phyloP scores from a whole-genome alignment of 495 filamentous ascomycete species.

The Penicillium samsonianum region DNA sequence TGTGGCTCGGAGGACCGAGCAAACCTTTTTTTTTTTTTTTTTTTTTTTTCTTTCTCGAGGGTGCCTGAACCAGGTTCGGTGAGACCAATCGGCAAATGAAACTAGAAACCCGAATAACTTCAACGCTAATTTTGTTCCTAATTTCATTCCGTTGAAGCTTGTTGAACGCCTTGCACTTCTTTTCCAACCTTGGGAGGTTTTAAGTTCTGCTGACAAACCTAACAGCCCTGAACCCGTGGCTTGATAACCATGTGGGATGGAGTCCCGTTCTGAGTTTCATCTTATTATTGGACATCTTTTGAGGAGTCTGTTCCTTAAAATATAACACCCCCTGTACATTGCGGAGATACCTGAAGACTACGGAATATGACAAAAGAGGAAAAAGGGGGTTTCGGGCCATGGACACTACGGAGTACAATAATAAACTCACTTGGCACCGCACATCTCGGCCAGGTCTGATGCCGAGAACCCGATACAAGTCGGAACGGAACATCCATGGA shows the following conservation, averaged over 20 bases:
- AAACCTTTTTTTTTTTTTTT: no score
- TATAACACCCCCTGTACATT: no score
- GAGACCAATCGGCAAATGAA: slow-evolving; percentile 11
- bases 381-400: neutral
- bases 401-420: no score
- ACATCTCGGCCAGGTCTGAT: slow-evolving; percentile 21
- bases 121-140: slow-evolving; percentile 13
- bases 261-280: no score
- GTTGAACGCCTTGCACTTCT: neutral
- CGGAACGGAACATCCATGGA: slow-evolving; percentile 3
- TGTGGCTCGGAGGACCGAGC: slow-evolving; percentile 7
- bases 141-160: slow-evolving; percentile 19
- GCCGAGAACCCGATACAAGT: slow-evolving; percentile 20
- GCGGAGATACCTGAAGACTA: neutral
- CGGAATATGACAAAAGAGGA: neutral
- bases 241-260: no score
- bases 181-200: neutral
- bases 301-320: no score
- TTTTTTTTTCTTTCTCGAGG: no score
- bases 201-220: neutral
- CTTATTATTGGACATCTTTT: no score
- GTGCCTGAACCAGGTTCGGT: slow-evolving; percentile 10
- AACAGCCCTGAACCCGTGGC: no score
- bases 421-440: slow-evolving; percentile 6
- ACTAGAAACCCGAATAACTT: slow-evolving; percentile 1